Percentiles rank a stretch among this genome's conserved stretches.
Conservation (phyloP, 106 monocot species). For the Alisma plantagoaquatica region DNA sequence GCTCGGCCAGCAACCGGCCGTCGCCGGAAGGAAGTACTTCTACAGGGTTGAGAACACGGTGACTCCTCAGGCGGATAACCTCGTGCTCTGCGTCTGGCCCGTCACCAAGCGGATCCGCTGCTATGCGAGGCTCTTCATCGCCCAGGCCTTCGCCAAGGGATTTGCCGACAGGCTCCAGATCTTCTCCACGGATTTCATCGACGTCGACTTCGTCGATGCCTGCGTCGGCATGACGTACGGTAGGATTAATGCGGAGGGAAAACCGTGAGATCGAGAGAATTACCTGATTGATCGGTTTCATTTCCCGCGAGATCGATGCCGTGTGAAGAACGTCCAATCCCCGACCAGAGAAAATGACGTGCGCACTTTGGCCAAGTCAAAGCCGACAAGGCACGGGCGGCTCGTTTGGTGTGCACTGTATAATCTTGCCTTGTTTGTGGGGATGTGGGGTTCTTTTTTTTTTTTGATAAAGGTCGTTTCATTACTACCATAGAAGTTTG, state of each 20-base stretch:
- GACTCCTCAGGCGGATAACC: constrained; percentile 91
- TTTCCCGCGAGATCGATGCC: too few species aligned
- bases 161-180: constrained; percentile 59
- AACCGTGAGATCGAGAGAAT: too few species aligned
- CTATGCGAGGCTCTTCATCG: constrained; percentile 57
- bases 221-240: constrained; percentile 63
- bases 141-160: constrained; percentile 50
- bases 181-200: constrained; percentile 79
- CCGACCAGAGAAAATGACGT: too few species aligned
- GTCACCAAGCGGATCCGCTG: constrained; percentile 56
- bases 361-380: too few species aligned
- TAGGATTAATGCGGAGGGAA: constrained; percentile 55
- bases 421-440: too few species aligned
- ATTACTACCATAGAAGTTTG: too few species aligned
- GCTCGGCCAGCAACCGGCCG: constrained; percentile 41
- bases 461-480: too few species aligned
- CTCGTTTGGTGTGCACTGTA: too few species aligned
- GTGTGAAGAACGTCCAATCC: too few species aligned
- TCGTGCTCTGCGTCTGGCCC: constrained; percentile 61
- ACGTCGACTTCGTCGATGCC: constrained; percentile 81
- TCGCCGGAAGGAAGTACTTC: constrained; percentile 41
- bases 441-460: too few species aligned
- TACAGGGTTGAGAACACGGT: constrained; percentile 94
- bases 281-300: too few species aligned
- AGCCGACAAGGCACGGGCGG: too few species aligned